A percentile compares a stretch with the other conserved stretches of the same genome.
These are phyloP conservation scores for Leptographium procerum DNA, from an alignment of 2,329 filamentous ascomycete genomes.

Conservation along the genomic window DNA sequence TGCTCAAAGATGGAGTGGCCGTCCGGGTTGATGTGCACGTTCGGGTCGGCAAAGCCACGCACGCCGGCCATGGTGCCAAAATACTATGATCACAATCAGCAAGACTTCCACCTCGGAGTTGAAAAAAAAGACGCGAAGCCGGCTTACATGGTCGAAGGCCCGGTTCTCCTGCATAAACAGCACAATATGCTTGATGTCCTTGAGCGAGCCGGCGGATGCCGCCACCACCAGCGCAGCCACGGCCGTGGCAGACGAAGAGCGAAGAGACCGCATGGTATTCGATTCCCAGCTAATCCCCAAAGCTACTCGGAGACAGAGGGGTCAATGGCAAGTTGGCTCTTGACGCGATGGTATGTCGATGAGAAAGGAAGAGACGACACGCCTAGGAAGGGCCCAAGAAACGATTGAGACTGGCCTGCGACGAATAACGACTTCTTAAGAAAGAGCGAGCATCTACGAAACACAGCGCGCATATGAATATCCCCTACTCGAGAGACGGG, in stretches of 20 bases:
- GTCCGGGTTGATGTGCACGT: conserved; percentile 35
- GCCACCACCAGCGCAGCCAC: background rate
- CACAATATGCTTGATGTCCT: conserved; percentile 44
- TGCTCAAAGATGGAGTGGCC: conserved; percentile 35
- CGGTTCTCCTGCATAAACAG: conserved; percentile 42
- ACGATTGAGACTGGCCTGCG: no score
- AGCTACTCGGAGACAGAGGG: background rate
- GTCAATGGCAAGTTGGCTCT: no score
- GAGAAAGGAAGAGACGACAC: background rate
- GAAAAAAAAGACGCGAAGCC: background rate
- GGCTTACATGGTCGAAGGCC: conserved; percentile 21
- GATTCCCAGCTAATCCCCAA: no score
- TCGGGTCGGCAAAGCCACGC: conserved; percentile 44
- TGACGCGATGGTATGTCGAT: background rate
- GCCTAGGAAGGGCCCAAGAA: no score
- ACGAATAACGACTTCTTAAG: no score
- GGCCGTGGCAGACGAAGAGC: background rate
- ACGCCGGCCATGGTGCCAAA: conserved; percentile 45
- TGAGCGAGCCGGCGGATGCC: conserved; percentile 3
- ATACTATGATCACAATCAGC: conserved; percentile 24
- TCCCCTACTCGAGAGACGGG: background rate
- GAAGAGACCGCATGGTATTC: conserved; percentile 3
- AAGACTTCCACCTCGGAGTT: no score
- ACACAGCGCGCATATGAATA: background rate
- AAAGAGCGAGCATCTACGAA: no score